These are phyloP conservation scores for Monilinia aucupariae DNA, from an alignment of 2,329 filamentous ascomycete genomes.

Conservation along the genomic window DNA sequence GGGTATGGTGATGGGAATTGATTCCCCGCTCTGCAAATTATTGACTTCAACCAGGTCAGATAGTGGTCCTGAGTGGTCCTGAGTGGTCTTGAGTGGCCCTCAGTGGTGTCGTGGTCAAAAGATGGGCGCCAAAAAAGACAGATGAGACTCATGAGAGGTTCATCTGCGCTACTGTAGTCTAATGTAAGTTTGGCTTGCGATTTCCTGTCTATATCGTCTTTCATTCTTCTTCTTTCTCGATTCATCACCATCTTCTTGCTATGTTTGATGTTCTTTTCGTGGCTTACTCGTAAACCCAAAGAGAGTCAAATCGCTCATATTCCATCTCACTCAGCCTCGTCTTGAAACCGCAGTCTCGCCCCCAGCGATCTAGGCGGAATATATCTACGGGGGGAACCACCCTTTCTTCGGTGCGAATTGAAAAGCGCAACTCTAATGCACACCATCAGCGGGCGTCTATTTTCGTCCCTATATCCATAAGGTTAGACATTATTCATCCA, in stretches of 20 bases:
- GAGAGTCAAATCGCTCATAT: neutral
- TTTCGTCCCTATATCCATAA: slow-evolving; percentile 23
- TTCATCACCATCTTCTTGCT: neutral
- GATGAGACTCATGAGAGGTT: slow-evolving; percentile 9
- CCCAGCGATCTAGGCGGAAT: slow-evolving; percentile 14
- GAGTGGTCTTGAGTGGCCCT: too few relatives aligned
- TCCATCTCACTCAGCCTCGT: slow-evolving; percentile 23
- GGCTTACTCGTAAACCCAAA: slow-evolving; percentile 1
- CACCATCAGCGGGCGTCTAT: slow-evolving; percentile 31
- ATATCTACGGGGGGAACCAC: slow-evolving; percentile 15
- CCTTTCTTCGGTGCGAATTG: slow-evolving; percentile 6
- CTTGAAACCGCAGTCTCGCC: slow-evolving; percentile 19
- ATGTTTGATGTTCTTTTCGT: neutral
- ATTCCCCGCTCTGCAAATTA: slow-evolving; percentile 16
- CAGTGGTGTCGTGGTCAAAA: slow-evolving; percentile 8
- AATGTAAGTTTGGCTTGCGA: neutral
- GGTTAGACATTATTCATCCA: slow-evolving; percentile 21
- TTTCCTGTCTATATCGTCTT: neutral
- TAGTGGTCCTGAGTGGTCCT: slow-evolving; percentile 6
- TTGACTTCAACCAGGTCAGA: neutral
- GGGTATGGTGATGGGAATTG: slow-evolving; percentile 1
- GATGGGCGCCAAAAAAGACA: neutral
- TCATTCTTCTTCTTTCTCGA: neutral
- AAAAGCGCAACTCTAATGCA: slow-evolving; percentile 11
- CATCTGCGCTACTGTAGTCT: neutral